Evolutionary conservation across 2,329 filamentous ascomycete genomes (phyloP).

Genomic region (Lizonia empirigonia): DNA sequence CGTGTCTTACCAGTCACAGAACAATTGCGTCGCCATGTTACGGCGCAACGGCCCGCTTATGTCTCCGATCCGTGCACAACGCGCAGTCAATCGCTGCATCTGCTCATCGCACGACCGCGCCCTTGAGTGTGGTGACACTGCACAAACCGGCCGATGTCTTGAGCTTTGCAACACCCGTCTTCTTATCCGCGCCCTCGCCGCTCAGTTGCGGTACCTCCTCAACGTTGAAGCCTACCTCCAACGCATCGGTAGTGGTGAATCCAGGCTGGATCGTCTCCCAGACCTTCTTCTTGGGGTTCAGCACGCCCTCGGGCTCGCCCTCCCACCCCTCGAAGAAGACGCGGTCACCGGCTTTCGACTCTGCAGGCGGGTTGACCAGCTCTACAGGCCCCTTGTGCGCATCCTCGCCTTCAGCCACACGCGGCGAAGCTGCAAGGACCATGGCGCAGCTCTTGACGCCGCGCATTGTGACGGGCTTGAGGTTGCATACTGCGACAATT

Average conservation of each 20-base stretch:
- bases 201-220: conserved; percentile 75
- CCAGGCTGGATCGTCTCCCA: conserved; percentile 97
- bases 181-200: conserved; percentile 66
- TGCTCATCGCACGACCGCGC: conserved; percentile 80
- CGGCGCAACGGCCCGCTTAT: neutral
- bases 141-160: conserved; percentile 82
- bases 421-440: conserved; percentile 94
- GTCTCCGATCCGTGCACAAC: neutral
- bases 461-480: conserved; percentile 99
- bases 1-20: neutral
- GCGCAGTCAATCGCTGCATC: neutral
- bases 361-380: conserved; percentile 82
- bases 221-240: conserved; percentile 88
- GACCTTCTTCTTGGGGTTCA: conserved; percentile 99
- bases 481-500: conserved; percentile 93
- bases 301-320: conserved; percentile 86
- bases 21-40: neutral
- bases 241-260: conserved; percentile 82
- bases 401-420: conserved; percentile 77
- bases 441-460: conserved; percentile 82
- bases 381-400: conserved; percentile 91
- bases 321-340: conserved; percentile 95
- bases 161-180: conserved; percentile 64
- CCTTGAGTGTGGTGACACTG: conserved; percentile 79
- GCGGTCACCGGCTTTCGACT: conserved; percentile 79